phyloP scores from a whole-genome alignment of 371 early-diverging fungal species.

The Lichtheimia ramosa region DNA sequence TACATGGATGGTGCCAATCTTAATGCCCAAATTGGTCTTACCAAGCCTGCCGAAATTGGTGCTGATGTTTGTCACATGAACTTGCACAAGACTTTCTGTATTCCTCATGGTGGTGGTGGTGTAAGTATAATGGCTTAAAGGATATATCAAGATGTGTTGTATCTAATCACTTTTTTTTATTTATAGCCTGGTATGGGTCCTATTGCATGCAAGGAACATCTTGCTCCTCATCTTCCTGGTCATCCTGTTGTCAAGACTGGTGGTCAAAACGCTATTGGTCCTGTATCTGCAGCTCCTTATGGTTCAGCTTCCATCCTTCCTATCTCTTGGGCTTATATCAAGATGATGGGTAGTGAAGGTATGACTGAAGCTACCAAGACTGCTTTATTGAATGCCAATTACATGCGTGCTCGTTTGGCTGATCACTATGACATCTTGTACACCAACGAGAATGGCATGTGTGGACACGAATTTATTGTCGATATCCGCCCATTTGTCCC shows the following conservation, averaged over 20 bases:
- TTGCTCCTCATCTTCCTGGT: conserved; percentile 91
- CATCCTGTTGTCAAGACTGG: conserved; percentile 82
- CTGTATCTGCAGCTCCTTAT: conserved; percentile 95
- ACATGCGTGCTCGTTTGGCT: conserved; percentile 89
- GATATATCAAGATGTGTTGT: background rate
- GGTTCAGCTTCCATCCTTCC: conserved; percentile 94
- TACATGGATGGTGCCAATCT: conserved; percentile 99
- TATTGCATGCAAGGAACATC: conserved; percentile 84
- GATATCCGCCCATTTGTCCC: conserved; percentile 86
- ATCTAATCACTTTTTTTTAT: background rate
- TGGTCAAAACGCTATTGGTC: conserved; percentile 82
- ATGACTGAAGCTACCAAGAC: conserved; percentile 81
- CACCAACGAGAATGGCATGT: conserved; percentile 90
- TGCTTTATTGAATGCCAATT: conserved; percentile 96
- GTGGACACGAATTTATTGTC: conserved; percentile 98
- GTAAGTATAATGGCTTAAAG: conserved; percentile 22
- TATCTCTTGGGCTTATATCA: conserved; percentile 97
- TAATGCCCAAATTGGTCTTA: conserved; percentile 97
- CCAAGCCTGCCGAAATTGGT: conserved; percentile 94
- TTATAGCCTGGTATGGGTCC: conserved; percentile 89
- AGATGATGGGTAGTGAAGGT: conserved; percentile 94
- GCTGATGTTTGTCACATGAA: conserved; percentile 99
- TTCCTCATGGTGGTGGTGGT: conserved; percentile 98
- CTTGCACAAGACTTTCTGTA: conserved; percentile 98
- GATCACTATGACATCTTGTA: conserved; percentile 88